phyloP scores from a whole-genome alignment of 2,329 filamentous ascomycete species.

The Ilyonectria robusta region DNA sequence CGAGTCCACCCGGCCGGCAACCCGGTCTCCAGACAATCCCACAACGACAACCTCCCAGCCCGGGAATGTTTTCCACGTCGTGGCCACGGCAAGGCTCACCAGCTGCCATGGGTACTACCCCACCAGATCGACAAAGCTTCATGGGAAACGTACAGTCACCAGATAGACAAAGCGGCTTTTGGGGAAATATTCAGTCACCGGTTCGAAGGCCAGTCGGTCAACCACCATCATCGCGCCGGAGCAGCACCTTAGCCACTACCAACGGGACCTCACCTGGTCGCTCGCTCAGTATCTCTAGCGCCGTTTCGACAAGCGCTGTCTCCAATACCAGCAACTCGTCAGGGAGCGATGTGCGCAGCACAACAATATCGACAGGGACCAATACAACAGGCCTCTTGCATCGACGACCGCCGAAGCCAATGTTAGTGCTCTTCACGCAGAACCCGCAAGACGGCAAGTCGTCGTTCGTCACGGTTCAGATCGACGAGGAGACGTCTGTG shows the following conservation, averaged over 20 bases:
- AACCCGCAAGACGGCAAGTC: conserved; percentile 37
- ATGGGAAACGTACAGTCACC: conserved; percentile 20
- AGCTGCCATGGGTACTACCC: conserved; percentile 29
- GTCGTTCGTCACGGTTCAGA: conserved; percentile 50
- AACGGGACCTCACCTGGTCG: conserved; percentile 32
- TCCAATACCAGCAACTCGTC: conserved; percentile 48
- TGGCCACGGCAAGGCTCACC: conserved; percentile 42
- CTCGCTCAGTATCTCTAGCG: conserved; percentile 43
- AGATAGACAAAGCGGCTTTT: conserved; percentile 29
- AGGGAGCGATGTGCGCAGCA: conserved; percentile 43
- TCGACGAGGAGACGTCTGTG: conserved; percentile 51
- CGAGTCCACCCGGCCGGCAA: conserved; percentile 24
- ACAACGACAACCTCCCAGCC: conserved; percentile 35
- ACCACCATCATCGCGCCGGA: conserved; percentile 36
- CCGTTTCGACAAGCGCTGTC: conserved; percentile 6
- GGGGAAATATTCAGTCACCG: conserved; percentile 19
- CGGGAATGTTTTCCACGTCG: conserved; percentile 25
- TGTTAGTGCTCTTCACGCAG: conserved; percentile 54
- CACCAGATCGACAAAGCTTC: conserved; percentile 34
- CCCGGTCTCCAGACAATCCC: conserved; percentile 39
- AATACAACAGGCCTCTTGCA: conserved; percentile 50
- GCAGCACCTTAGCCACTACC: conserved; percentile 28
- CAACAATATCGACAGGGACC: conserved; percentile 44
- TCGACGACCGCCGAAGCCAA: conserved; percentile 50
- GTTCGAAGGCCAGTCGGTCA: conserved; percentile 39